Base-by-base conservation (phyloP, 805 yeast genomes). In the Dipodascus geniculatus region DNA sequence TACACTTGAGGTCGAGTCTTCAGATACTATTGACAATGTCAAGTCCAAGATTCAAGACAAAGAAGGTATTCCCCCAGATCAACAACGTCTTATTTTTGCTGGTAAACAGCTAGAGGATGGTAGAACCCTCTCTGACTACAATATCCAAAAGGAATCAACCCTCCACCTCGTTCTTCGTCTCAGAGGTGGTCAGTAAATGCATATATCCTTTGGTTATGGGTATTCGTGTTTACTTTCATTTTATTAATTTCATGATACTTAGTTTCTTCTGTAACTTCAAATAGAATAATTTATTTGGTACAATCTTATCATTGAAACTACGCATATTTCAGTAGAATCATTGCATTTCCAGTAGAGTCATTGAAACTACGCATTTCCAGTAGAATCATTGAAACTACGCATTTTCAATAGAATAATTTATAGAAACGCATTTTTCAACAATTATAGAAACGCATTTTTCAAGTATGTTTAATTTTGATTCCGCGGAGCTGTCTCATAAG, bases 31-130 rank as follows among this genome's bases (percentile, higher is more conserved):
- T 69, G 96, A 87, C 76, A 88, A 87, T 67, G 96, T 87, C 74
- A 87, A 88, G 79, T 79, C 90, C 65, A 87, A 87, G 82, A 87
- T 87, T 67, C 96, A 88, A 74, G 96, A 88, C 76, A 88, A 88
- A 80, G 96, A 87, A 74, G 96, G 96, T 67, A 88, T 88, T 66
- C 96, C 96, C 67, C 96, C 96, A 63, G 96, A 87, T 76, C 96
- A 87, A 74, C 96, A 87, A 75, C 82, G 96, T 76, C 78, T 87
- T 65, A 87, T 87, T 75, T 87, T 87, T 67, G 96, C 96, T 64
- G 96, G 96, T 80, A 87, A 87, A 78, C 96, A 87, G 76, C 78
- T 87, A 64, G 96, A 87, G 76, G 96, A 87, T 65, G 96, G 96
- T 63, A 84, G 96, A 78, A 87, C 96, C 51, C 75, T 87, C 60